Evolutionary conservation across 306 rosid genomes (phyloP), one percentile per base, ranked within the genome.

Genomic region (Ormosia emarginata): DNA sequence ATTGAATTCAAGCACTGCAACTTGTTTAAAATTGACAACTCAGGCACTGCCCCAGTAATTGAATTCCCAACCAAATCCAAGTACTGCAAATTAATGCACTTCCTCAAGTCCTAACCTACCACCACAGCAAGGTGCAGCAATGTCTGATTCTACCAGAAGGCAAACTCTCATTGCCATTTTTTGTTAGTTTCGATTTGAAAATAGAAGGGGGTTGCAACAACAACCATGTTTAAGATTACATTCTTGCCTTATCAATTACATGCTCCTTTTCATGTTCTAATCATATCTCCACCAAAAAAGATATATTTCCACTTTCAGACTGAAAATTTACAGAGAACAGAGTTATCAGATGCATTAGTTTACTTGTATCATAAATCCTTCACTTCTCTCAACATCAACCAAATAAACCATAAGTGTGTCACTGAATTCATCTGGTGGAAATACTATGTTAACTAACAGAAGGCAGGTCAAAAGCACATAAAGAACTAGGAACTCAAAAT

Each of bases 41-140:
- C 97, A 33, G 98, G 97, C 0, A 92, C 86, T 74, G 49, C 11
- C 0, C 97, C 97, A 0, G 81, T 71, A 59, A 94, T 92, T 0
- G n/a, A 86, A 80, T 91, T 94, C n/a, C 63, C 8, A 39, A 92
- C 94, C 89, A 94, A 83, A 79, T 94, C 97, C 80, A 94, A 74
- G 58, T 85, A 8, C 85, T 83, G 73, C 90, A 94, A 85, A 46
- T 76, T 76, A n/a, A 79, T 85, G 83, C 98, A 94, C 44, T 78
- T 90, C 5, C 43, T 30, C 15, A 50, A 33, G 46, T 14, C 74
- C 74, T 24, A 18, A 18, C 40, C 17, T 9, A 43, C 57, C 34
- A 11, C 36, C 17, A 10, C n/a, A 59, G 39, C 39, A 29, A 17
- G 66, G n/a, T 59, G 24, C 24, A 24, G 24, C 24, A 24, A 24